Base-by-base conservation (phyloP, 1,284 basidiomycete genomes). In the Cryptococcus jaspeensis region DNA sequence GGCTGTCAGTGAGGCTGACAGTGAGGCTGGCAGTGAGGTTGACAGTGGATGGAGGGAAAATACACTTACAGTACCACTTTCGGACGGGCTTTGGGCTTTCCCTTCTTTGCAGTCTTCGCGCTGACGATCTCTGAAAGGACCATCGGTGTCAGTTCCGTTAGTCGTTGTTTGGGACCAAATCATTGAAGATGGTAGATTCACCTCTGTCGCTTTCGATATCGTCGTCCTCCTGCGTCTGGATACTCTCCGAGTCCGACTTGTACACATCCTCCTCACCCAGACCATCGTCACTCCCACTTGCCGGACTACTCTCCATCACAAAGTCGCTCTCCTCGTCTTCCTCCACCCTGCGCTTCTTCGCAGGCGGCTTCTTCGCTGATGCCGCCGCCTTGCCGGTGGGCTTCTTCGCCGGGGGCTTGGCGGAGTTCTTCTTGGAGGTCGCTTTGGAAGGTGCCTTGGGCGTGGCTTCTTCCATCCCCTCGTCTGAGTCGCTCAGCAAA, bases 21-120 rank as follows among this genome's bases (percentile, higher is more conserved):
- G n/a, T n/a, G n/a, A 36, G 25, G 38, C 18, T n/a, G 49, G 55
- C 39, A 53, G 54, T 44, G 12, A 20, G n/a, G 42, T 16, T 36
- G 36, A 35, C n/a, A n/a, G n/a, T n/a, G n/a, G n/a, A 20, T n/a
- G 15, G 7, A 25, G 28, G 32, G 22, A n/a, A 8, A 44, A 13
- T 4, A 13, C 15, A 64, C 67, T 46, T 41, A 72, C 70, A 71
- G 53, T 8, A 62, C 64, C 55, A 67, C 64, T 36, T 72, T 69
- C 62, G 70, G 72, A 7, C 52, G 32, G 3, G 46, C 63, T 39
- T 68, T 67, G 46, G 56, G 40, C 20, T 66, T 64, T 74, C 57
- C 32, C 77, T 64, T 67, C 80, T 78, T 80, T 54, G 48, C 61
- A 36, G 71, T 53, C 35, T 56, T 39, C 52, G 23, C 35, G 41